Evolutionary conservation across 192 early-diverging fungal species (phyloP), one percentile per base, ranked within the genome.

Genomic region (Phycomyces blakesleeanus): DNA sequence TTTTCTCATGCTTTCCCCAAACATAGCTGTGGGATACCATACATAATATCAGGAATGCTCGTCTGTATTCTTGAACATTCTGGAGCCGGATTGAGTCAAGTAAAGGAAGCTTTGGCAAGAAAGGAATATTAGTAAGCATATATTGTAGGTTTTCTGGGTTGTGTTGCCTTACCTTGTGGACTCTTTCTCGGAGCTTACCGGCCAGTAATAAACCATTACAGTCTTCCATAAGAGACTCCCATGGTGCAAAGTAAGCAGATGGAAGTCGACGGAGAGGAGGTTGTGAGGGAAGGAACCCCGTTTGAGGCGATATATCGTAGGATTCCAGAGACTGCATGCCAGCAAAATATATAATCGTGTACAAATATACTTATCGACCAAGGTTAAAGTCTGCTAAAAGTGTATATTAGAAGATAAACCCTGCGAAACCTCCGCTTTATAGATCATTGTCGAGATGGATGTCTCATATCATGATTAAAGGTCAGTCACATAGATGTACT

Each of bases 21-120:
- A 98, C 86, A 73, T 89, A 96, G 14, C 89, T 91, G 63, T 97
- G 95, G 5, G 89, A 91, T 53, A 98, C 77, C 71, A 95, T 90
- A 34, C 89, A 90, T 15, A 97, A 78, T 25, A 97, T 81, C 22
- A 90, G 65, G 64, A 92, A 97, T n/a, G 90, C 94, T 51, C 96
- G 81, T 57, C 87, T 84, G 67, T 85, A 88, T 76, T 97, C 94
- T 49, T 83, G 77, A 50, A 75, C 68, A 3, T 78, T 86, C 39
- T 68, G 59, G 29, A 94, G 81, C 8, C 66, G 77, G 44, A 71
- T 74, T 3, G 82, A 81, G 67, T 83, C 78, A 12, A 97, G 79
- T 14, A 91, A 61, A 1, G 93, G 91, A 59, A 97, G 74, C 89
- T 94, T 78, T 68, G 76, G 16, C 11, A 61, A 42, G n/a, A n/a